Evolutionary conservation across 345 rosid species (phyloP).

Genomic region (Gossypium australe): DNA sequence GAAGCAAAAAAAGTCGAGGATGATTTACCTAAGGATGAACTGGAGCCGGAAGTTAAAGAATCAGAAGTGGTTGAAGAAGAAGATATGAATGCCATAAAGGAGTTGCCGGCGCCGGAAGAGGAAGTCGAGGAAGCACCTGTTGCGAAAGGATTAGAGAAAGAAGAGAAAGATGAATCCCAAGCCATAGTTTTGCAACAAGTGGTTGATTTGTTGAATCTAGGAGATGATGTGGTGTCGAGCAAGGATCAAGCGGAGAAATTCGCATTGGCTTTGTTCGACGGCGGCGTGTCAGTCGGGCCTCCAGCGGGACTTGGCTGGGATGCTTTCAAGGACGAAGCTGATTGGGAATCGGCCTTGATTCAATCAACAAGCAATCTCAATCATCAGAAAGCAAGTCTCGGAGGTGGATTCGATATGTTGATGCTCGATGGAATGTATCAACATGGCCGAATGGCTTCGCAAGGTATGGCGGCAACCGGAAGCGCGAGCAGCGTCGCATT

Average conservation of each 20-base stretch:
- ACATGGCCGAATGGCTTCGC: conserved; percentile 32
- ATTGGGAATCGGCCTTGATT: conserved; percentile 78
- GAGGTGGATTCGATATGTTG: conserved; percentile 46
- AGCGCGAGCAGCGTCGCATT: conserved; percentile 12
- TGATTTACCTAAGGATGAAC: conserved; percentile 22
- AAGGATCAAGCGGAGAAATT: conserved; percentile 41
- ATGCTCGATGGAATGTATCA: conserved; percentile 60
- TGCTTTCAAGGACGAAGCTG: conserved; percentile 54
- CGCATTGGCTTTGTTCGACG: conserved; percentile 67
- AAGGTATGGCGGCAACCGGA: conserved; percentile 25
- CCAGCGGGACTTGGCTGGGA: conserved; percentile 43
- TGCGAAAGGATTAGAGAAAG: conserved; percentile 20
- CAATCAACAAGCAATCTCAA: conserved; percentile 53
- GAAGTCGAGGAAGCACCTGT: conserved; percentile 17
- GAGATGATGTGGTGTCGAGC: conserved; percentile 28
- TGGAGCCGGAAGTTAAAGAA: conserved; percentile 19
- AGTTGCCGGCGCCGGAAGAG: conserved; percentile 53
- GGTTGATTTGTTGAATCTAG: conserved; percentile 58
- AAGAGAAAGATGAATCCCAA: conserved; percentile 14
- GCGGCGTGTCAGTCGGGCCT: conserved; percentile 17
- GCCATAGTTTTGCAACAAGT: conserved; percentile 22
- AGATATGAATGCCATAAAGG: conserved; percentile 42
- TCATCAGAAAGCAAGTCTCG: conserved; percentile 28
- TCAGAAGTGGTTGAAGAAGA: conserved; percentile 34
- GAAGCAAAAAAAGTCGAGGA: conserved; percentile 29